Base-by-base conservation (phyloP, 2,329 filamentous ascomycete species). In the Aspergillus unguis region DNA sequence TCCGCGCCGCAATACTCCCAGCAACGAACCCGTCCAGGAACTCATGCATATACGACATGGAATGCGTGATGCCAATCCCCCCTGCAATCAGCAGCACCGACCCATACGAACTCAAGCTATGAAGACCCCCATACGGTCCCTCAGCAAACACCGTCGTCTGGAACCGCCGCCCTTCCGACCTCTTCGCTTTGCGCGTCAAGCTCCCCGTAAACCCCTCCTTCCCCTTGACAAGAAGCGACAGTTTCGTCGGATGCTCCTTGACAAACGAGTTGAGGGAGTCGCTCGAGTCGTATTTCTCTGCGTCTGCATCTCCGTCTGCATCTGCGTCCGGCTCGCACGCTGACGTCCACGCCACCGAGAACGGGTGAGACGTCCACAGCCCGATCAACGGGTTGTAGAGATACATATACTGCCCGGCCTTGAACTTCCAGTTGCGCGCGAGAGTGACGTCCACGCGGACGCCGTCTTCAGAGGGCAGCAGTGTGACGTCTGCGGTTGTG, bases 321-420 rank as follows among this genome's bases (percentile, higher is more conserved):
- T 37, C 49, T 1, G 48, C 7, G 5, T 41, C 36, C 31, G 48
- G 33, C 1, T 52, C 53, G 3, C 62, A 59, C 0, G 63, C 53
- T 5, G 69, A 66, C 2, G 63, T 68, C 72, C 72, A 75, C 1
- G 72, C 72, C 4, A 73, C 68, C 0, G 71, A 73, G 52, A 75
- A 75, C 1, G 71, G 72, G 55, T 75, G 72, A 4, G 72, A 75
- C 28, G 71, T 72, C 72, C 72, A 75, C 33, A 69, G 50, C 0
- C 71, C 71, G 10, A 74, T 44, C 4, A 62, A 65, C 0, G 81
- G 81, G 50, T 84, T 72, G 67, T 83, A 84, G 29, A 80, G 72
- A 64, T 83, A 82, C 26, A 81, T 79, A 61, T 84, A 67, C 73
- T 80, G 60, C 71, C 81, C 40, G 69, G 81, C 58, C 5, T 59